phyloP scores from a whole-genome alignment of 2,329 filamentous ascomycete genomes.

The Verticillium tricorpus region DNA sequence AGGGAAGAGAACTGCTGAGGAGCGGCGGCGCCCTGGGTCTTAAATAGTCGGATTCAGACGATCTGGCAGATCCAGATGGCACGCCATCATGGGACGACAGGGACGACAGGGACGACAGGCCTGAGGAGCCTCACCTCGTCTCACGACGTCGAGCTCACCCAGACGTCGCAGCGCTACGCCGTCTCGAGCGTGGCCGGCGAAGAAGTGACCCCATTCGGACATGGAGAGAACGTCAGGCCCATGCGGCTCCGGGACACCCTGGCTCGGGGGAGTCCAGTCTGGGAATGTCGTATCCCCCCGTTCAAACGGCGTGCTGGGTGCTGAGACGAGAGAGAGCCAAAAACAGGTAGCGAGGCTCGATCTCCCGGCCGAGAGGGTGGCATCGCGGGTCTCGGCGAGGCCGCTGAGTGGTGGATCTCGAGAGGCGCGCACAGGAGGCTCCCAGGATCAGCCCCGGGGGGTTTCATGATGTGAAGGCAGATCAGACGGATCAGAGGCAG shows the following conservation, averaged over 20 bases:
- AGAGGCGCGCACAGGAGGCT: not conserved
- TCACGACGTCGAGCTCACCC: not conserved
- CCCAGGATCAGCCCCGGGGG: not conserved
- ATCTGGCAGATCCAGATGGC: not conserved
- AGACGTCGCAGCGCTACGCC: not conserved
- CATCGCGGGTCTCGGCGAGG: not conserved
- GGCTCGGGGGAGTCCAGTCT: not conserved
- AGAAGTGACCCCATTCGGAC: not conserved
- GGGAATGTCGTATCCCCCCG: not conserved
- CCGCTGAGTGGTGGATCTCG: not conserved
- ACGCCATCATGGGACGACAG: conserved; percentile 1
- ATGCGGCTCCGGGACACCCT: not conserved
- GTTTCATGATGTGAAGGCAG: conserved; percentile 1
- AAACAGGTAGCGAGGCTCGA: not conserved
- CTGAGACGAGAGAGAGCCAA: not conserved
- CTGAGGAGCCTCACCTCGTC: not conserved
- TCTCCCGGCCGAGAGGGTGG: not conserved
- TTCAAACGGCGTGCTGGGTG: not conserved
- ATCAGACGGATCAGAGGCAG: conserved; percentile 5
- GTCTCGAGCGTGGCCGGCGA: not conserved
- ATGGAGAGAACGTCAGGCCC: not conserved
- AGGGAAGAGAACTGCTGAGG: not conserved
- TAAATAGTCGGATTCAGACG: conserved; percentile 3
- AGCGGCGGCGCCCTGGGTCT: not conserved
- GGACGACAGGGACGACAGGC: conserved; percentile 3